phyloP scores from a whole-genome alignment of 116 monocot genomes.

The Cymodocea nodosa region DNA sequence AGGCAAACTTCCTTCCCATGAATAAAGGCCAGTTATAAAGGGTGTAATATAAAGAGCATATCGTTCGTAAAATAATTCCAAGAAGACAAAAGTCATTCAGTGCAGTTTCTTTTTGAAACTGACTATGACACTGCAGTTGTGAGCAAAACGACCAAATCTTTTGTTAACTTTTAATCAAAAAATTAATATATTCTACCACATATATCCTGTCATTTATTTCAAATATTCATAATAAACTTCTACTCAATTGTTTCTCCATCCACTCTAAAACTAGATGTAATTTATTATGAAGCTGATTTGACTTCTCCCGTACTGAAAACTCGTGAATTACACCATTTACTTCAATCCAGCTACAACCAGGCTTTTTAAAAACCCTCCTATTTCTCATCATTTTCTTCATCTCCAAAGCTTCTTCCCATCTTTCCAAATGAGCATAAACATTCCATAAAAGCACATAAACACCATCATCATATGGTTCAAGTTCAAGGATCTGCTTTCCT shows the following conservation, averaged over 20 bases:
- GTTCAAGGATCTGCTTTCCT: constrained; percentile 37
- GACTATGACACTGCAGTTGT: too few relatives aligned
- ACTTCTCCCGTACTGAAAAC: constrained; percentile 58
- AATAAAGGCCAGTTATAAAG: too few relatives aligned
- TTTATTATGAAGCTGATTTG: constrained; percentile 24
- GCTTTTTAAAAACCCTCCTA: constrained; percentile 47
- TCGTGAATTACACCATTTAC: constrained; percentile 46
- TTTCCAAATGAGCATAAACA: constrained; percentile 40
- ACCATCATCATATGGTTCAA: constrained; percentile 67
- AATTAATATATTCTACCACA: too few relatives aligned
- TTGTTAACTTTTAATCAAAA: too few relatives aligned
- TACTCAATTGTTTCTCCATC: constrained; percentile 22
- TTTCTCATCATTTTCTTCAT: constrained; percentile 49
- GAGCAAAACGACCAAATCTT: too few relatives aligned
- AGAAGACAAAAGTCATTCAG: too few relatives aligned
- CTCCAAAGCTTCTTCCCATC: constrained; percentile 55
- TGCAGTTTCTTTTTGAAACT: too few relatives aligned
- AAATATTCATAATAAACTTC: background rate
- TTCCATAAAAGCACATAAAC: constrained; percentile 66
- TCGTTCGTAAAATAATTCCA: too few relatives aligned
- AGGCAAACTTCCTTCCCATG: too few relatives aligned
- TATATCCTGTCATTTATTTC: too few relatives aligned
- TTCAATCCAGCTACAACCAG: constrained; percentile 72
- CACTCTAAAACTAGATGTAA: constrained; percentile 45
- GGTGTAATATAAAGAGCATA: too few relatives aligned